Evolutionary conservation across 805 yeast species (phyloP), one percentile per base, ranked within the genome.

Genomic region (Hagleromyces aurorensis): DNA sequence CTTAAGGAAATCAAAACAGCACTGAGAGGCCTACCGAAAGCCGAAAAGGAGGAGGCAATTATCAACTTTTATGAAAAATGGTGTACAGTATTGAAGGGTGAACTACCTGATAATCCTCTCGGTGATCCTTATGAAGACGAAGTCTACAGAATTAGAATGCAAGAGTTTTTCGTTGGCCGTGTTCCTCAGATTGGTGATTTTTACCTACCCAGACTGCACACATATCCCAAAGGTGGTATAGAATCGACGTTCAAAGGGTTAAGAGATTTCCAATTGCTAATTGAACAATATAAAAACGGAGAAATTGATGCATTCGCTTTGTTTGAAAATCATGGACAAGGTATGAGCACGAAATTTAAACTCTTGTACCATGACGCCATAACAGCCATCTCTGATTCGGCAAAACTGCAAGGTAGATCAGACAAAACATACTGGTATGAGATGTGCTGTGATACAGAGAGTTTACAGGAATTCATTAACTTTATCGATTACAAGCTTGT

Each of bases 111-210:
- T 25, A 47, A 47, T 34, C 57, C 59, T 2, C 26, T 52, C 27
- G 37, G 43, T 9, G 36, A 48, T 27, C 57, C 58, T 6, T 52
- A 36, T 24, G 41, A 33, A 6, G 50, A 49, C 21, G 54, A 49
- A 16, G 27, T 41, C 4, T 50, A 46, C 25, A 50, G 36, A 32
- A 18, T 52, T 16, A 48, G 59, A 27, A 35, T 43, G 14, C 44
- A 45, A 21, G 59, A 54, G 24, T 54, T 54, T 25, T 49, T 52
- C 22, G 33, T 54, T n/a, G 55, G 53, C 3, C 41, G 57, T 29
- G 43, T 54, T 1, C 49, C 52, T 1, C 38, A 46, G 8, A 40
- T 52, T 16, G 59, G 59, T 18, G 59, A 54, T 34, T 54, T 54
- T 25, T 52, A 50, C 30, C 19, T 54, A 9, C 58, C 59, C 21